Evolutionary conservation across 768 basidiomycete genomes (phyloP), one percentile per base, ranked within the genome.

Genomic region (Leccinum fibrillosum): DNA sequence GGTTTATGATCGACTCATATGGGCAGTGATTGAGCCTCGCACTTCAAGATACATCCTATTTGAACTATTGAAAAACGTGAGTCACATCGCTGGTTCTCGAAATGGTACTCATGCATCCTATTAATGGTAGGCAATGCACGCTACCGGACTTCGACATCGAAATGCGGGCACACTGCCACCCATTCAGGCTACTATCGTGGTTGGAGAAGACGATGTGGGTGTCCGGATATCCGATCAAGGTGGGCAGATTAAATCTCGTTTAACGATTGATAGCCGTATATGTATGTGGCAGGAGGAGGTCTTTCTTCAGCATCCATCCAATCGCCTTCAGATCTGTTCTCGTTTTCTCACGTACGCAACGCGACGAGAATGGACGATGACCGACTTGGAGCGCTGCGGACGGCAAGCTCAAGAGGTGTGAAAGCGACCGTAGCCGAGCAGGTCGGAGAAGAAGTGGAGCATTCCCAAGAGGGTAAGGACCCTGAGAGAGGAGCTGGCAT

Each of bases 211-310:
- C 53, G 83, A 90, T 52, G 81, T 96, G 49, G 81, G 84, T 6
- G 81, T 96, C 52, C 86, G 93, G 39, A 88, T 96, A 75, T 93
- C 92, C n/a, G 93, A 96, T 69, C 86, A 91, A 83, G 94, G 92
- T 86, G 55, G 65, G 44, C 23, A 42, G 42, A 37, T n/a, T 13
- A 37, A 51, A 11, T 21, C 25, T n/a, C 42, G 9, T 35, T 25
- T 47, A 21, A 32, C 34, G 23, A 25, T 48, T 30, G 30, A 53
- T 10, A 59, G 53, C 52, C 55, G 63, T 62, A 42, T 52, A 13
- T 26, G 47, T 62, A 13, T 26, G 48, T 62, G 52, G 4, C 68
- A 89, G 93, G 91, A 37, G 90, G 91, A 3, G 92, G 92, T 1
- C 78, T 94, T 8, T 69, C 75, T 47, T 78, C 76, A 19, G 67